Evolutionary conservation across 176 grass and related monocot genomes (phyloP).

Genomic region (Carex myosuroides): DNA sequence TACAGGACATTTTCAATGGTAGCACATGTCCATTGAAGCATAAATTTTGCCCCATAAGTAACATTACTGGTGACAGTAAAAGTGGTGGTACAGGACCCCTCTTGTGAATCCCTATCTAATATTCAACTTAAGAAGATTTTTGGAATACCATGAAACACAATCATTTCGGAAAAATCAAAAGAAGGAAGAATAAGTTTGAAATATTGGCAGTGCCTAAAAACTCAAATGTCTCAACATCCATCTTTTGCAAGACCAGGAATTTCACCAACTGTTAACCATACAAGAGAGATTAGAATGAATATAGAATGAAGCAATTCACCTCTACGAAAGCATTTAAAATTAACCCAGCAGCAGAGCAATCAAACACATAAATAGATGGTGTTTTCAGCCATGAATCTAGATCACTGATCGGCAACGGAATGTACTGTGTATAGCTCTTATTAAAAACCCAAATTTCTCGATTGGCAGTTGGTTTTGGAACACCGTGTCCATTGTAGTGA

Average conservation of each 20-base stretch:
- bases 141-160: neutral
- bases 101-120: neutral
- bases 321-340: conserved; percentile 86
- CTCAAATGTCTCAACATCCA: neutral
- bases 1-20: neutral
- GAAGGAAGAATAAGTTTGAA: neutral
- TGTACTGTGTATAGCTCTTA: conserved; percentile 99
- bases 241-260: neutral
- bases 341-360: conserved; percentile 84
- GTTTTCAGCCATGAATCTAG: conserved; percentile 95
- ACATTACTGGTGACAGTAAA: neutral
- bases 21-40: neutral
- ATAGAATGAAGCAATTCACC: conserved; percentile 36
- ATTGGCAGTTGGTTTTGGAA: conserved; percentile 90
- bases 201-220: neutral
- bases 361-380: conserved; percentile 98
- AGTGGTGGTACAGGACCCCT: neutral
- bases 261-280: neutral
- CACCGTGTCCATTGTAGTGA: conserved; percentile 97
- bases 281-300: neutral
- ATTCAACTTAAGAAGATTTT: neutral
- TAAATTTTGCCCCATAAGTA: neutral
- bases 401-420: conserved; percentile 86
- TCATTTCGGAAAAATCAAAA: too few relatives aligned
- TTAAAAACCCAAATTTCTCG: conserved; percentile 99